Percentiles rank a stretch among this genome's conserved stretches.
These are phyloP conservation scores for Spathaspora passalidarum DNA, from an alignment of 805 yeast genomes.

Conservation along the genomic window DNA sequence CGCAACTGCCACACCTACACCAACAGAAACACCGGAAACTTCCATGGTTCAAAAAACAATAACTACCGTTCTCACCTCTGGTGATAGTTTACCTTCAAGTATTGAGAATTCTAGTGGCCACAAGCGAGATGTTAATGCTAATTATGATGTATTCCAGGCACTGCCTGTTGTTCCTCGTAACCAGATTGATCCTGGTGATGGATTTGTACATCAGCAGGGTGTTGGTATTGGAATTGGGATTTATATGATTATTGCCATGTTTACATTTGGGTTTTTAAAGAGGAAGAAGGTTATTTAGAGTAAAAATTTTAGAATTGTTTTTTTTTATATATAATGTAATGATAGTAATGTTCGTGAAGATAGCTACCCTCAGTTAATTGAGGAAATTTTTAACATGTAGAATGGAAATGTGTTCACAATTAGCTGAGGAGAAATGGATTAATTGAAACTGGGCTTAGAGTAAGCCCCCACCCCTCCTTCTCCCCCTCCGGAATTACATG, in stretches of 20 bases:
- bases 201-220: conserved; percentile 1
- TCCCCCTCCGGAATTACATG: too few relatives aligned
- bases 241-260: conserved; percentile 2
- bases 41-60: not conserved
- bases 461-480: too few relatives aligned
- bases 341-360: too few relatives aligned
- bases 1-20: conserved; percentile 8
- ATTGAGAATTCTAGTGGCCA: conserved; percentile 13
- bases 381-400: too few relatives aligned
- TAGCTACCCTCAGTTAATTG: too few relatives aligned
- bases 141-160: not conserved
- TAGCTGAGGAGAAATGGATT: too few relatives aligned
- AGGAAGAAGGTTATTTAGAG: conserved; percentile 1
- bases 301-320: too few relatives aligned
- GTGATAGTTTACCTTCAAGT: conserved; percentile 16
- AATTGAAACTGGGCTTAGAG: too few relatives aligned
- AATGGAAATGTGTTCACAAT: too few relatives aligned
- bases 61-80: not conserved
- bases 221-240: conserved; percentile 1
- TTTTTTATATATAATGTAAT: not conserved
- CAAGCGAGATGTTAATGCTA: not conserved
- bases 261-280: conserved; percentile 3
- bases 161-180: not conserved
- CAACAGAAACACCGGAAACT: conserved; percentile 9
- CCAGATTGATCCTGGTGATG: not conserved